Conservation (phyloP, 192 early-diverging fungal genomes). For the Radiomyces spectabilis region DNA sequence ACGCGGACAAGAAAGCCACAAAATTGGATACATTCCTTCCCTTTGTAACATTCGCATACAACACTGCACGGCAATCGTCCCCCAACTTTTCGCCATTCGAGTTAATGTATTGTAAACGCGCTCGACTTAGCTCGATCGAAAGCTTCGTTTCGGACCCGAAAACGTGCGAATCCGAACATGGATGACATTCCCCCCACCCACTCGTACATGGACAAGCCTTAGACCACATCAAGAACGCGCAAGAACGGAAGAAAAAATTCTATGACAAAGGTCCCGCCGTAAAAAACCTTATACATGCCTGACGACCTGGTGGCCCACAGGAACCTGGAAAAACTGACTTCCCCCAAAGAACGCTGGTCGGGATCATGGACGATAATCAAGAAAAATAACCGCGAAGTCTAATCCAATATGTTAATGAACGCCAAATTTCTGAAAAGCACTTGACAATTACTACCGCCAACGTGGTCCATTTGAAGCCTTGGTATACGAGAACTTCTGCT, state of each 20-base stretch:
- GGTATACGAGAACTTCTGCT: too few species aligned
- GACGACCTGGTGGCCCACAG: neutral
- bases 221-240: neutral
- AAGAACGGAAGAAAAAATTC: neutral
- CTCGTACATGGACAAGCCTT: neutral
- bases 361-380: too few species aligned
- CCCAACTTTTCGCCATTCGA: neutral
- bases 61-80: constrained; percentile 1
- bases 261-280: neutral
- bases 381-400: too few species aligned
- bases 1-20: neutral
- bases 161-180: constrained; percentile 2
- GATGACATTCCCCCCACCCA: neutral
- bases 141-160: neutral
- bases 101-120: constrained; percentile 2
- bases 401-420: too few species aligned
- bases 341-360: too few species aligned
- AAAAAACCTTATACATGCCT: neutral
- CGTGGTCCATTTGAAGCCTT: too few species aligned
- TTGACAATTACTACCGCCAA: too few species aligned
- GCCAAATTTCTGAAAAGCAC: too few species aligned
- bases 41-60: constrained; percentile 5
- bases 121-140: neutral
- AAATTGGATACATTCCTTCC: neutral
- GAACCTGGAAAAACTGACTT: neutral